Conservation (phyloP, 73 alveolate genomes). For the Tetrahymena elliotti region DNA sequence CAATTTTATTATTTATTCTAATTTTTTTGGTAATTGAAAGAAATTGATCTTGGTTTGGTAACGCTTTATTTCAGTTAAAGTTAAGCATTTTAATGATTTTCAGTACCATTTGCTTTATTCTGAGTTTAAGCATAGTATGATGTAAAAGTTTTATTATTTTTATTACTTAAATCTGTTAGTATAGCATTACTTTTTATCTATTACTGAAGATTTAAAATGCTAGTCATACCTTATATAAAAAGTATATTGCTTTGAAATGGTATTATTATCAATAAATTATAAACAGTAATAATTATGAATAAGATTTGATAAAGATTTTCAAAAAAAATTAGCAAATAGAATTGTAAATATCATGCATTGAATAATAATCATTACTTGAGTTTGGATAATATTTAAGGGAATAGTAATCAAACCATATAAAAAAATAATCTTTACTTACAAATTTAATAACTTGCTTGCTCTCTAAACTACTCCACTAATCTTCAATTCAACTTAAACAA, state of each 20-base stretch:
- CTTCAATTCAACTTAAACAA: too few relatives aligned
- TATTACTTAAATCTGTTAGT: neutral
- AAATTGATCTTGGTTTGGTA: neutral
- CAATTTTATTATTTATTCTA: neutral
- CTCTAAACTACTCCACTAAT: neutral
- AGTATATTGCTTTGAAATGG: neutral
- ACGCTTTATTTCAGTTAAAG: neutral
- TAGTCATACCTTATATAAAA: neutral
- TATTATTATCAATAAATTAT: too few relatives aligned
- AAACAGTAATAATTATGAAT: neutral
- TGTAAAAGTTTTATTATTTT: neutral
- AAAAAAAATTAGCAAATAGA: neutral
- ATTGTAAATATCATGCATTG: neutral
- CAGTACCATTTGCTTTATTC: neutral
- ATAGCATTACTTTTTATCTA: too few relatives aligned
- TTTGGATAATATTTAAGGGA: neutral
- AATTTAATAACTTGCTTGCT: neutral
- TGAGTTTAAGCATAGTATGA: neutral
- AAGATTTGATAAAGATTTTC: neutral
- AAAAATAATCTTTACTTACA: neutral
- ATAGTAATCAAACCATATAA: too few relatives aligned
- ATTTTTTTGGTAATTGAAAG: neutral
- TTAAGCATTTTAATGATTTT: neutral
- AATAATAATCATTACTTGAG: neutral
- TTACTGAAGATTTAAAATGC: too few relatives aligned